Base-by-base conservation (phyloP, 371 early-diverging fungal species). In the Mortierella polycephala region DNA sequence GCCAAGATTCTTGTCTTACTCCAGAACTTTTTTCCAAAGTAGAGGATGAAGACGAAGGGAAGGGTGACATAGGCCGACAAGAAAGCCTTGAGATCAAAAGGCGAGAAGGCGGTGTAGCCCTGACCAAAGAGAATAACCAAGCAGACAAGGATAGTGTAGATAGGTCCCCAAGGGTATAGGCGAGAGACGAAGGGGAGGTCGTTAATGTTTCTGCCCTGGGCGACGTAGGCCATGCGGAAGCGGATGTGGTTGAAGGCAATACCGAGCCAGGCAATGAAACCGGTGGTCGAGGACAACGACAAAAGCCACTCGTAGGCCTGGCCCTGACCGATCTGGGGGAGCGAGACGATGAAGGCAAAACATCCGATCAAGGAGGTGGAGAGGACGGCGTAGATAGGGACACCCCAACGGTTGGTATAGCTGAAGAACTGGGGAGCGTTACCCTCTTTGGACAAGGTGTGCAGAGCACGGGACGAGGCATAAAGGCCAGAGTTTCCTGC, bases 401-500 rank as follows among this genome's bases (percentile, higher is more conserved):
- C 77, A 54, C 86, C 86, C 14, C 64, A 71, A 50, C 77, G 81
- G 60, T 85, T 84, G 52, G 84, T 64, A 30, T 69, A 79, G 40
- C 58, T 63, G 49, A 86, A 83, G 57, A 84, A 21, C 3, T 56
- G 58, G 8, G 92, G 92, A 9, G 92, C 92, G 60, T 84, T 85
- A 37, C 90, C 90, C 68, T 90, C 88, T 20, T 86, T 77, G 40
- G 93, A 86, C 53, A 93, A 75, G n/a, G 87, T 83, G 80, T 90
- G 83, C 30, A 93, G 75, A 6, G 90, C 89, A 58, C 93, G 89
- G n/a, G 88, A 87, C 18, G 90, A 90, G 12, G 91, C 89, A 50
- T 93, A 93, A 1, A 93, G 85, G 42, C 91, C 91, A 50, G 91
- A 90, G 82, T 93, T 93, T 49, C 91, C 93, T 57, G 93, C 93